phyloP scores from a whole-genome alignment of 2,329 filamentous ascomycete genomes.

The Colletotrichum tabaci region DNA sequence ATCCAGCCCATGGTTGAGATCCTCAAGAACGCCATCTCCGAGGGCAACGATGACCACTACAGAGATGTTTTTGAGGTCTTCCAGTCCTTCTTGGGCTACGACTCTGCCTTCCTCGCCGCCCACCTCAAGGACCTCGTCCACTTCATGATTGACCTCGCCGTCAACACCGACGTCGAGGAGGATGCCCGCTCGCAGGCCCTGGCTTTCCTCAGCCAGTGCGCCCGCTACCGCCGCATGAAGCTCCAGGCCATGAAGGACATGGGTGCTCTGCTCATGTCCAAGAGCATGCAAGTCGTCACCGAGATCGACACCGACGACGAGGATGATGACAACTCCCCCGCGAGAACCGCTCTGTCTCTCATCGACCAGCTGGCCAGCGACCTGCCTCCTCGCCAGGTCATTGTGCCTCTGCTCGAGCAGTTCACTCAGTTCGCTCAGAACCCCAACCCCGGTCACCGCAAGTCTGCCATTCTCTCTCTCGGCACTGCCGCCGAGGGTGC shows the following conservation, averaged over 20 bases:
- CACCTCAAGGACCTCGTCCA: constrained; percentile 92
- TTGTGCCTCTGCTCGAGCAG: constrained; percentile 90
- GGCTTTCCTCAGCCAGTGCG: constrained; percentile 92
- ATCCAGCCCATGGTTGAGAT: constrained; percentile 92
- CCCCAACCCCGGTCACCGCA: constrained; percentile 82
- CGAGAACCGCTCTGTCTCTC: constrained; percentile 86
- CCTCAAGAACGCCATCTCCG: constrained; percentile 85
- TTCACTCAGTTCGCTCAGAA: constrained; percentile 86
- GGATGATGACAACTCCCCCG: constrained; percentile 80
- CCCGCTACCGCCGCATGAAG: constrained; percentile 95
- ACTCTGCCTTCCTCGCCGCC: constrained; percentile 84
- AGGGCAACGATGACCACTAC: constrained; percentile 86
- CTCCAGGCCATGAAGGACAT: constrained; percentile 89
- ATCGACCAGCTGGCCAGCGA: constrained; percentile 91
- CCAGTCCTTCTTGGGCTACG: constrained; percentile 93
- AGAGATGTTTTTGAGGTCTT: constrained; percentile 97
- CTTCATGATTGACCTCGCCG: constrained; percentile 92
- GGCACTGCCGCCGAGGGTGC: constrained; percentile 97
- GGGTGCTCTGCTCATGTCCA: constrained; percentile 88
- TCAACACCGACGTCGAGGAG: constrained; percentile 83
- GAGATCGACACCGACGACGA: constrained; percentile 91
- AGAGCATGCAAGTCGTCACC: constrained; percentile 89
- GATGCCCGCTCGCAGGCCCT: constrained; percentile 92
- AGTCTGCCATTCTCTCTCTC: constrained; percentile 91
- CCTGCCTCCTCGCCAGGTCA: constrained; percentile 92